Percentiles rank a stretch among this genome's conserved stretches.
Evolutionary conservation across 2,329 filamentous ascomycete species (phyloP).

Genomic region (Diaporthe sp.): DNA sequence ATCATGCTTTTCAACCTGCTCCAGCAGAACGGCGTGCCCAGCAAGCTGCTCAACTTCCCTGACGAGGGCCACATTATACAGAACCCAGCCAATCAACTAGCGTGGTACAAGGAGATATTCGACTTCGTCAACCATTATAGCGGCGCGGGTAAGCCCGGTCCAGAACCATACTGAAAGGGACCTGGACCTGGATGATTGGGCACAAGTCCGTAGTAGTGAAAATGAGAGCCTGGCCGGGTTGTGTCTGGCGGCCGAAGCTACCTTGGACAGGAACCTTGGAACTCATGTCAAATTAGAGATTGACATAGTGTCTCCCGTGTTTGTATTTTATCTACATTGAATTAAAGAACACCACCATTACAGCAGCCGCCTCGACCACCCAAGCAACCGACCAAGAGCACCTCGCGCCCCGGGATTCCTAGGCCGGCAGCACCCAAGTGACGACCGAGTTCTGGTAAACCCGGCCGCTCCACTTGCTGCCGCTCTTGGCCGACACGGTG

Average conservation of each 20-base stretch:
- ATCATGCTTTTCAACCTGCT: slow-evolving; percentile 87
- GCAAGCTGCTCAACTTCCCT: slow-evolving; percentile 83
- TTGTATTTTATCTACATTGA: not conserved
- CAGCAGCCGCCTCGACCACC: not conserved
- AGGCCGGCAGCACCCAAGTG: slow-evolving; percentile 51
- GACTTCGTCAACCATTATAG: slow-evolving; percentile 78
- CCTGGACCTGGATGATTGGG: too few species aligned
- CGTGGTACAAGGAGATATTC: slow-evolving; percentile 90
- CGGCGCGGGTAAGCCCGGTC: slow-evolving; percentile 46
- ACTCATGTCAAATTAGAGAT: not conserved
- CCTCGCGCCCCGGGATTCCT: not conserved
- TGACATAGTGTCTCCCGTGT: not conserved
- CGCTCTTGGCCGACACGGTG: slow-evolving; percentile 45
- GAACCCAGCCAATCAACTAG: slow-evolving; percentile 88
- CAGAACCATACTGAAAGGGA: not conserved
- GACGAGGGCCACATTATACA: slow-evolving; percentile 78
- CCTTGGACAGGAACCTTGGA: not conserved
- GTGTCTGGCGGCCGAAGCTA: not conserved
- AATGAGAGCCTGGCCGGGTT: not conserved
- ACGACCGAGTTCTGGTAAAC: slow-evolving; percentile 48
- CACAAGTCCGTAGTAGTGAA: not conserved
- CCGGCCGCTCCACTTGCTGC: slow-evolving; percentile 52
- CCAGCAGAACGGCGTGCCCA: slow-evolving; percentile 79
- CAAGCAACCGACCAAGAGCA: not conserved
- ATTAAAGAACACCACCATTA: not conserved